These are phyloP conservation scores for Peziza echinospora DNA, from an alignment of 495 filamentous ascomycete species.

Conservation along the genomic window DNA sequence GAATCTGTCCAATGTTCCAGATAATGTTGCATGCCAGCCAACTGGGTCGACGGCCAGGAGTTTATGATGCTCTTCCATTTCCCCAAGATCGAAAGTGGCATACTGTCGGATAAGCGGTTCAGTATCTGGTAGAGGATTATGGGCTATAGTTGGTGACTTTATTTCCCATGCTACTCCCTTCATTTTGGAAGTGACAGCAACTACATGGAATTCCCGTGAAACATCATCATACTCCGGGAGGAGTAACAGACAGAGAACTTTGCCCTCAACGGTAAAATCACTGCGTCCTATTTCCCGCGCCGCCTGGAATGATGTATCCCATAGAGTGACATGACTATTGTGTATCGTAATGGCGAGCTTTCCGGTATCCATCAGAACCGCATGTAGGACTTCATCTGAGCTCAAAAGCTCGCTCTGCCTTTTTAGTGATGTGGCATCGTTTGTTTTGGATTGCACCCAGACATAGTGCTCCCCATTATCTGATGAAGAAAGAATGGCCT, in stretches of 20 bases:
- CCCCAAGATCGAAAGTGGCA: constrained; percentile 46
- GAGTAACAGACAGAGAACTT: constrained; percentile 61
- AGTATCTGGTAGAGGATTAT: constrained; percentile 1
- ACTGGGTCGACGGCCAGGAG: constrained; percentile 81
- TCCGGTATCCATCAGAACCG: constrained; percentile 56
- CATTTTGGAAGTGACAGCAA: constrained; percentile 63
- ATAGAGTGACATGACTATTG: constrained; percentile 52
- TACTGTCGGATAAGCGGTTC: constrained; percentile 36
- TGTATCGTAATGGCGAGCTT: constrained; percentile 66
- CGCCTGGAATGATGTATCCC: constrained; percentile 23
- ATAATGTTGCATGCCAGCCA: constrained; percentile 43
- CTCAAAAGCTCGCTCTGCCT: constrained; percentile 51
- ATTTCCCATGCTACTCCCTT: constrained; percentile 76
- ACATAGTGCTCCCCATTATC: constrained; percentile 57
- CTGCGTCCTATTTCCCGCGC: constrained; percentile 18
- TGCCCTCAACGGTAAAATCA: constrained; percentile 40
- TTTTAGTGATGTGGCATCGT: constrained; percentile 30
- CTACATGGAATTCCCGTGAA: constrained; percentile 37
- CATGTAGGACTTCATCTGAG: constrained; percentile 58
- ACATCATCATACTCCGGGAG: constrained; percentile 42
- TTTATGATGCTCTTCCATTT: constrained; percentile 55
- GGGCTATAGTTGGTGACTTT: constrained; percentile 25
- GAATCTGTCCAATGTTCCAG: constrained; percentile 74
- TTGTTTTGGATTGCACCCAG: constrained; percentile 45
- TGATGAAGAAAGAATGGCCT: constrained; percentile 62